Base-by-base conservation (phyloP, 768 basidiomycete genomes). In the Thelephora aurantiotincta region DNA sequence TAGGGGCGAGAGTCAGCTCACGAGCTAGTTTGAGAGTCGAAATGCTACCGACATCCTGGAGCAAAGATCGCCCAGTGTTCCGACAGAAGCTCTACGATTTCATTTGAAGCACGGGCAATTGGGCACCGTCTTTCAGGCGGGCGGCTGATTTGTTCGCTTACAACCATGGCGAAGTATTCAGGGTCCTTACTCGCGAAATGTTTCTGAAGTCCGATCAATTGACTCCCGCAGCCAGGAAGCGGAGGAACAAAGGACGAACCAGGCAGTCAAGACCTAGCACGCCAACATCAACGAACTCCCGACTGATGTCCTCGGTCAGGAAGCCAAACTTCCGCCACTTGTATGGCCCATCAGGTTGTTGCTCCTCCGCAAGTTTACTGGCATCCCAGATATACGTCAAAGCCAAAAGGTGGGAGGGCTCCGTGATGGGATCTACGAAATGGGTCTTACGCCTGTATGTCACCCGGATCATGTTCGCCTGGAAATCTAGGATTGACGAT, bases 41-140 rank as follows among this genome's bases (percentile, higher is more conserved):
- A 36, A 22, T 50, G 18, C 18, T 7, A 74, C 76, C 38, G 53
- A 89, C 88, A 91, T 41, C 86, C 85, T 26, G 88, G 85, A 12
- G 82, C 85, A 57, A 83, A 83, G 52, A 91, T 82, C 16, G 74
- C 75, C 83, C 87, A 92, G 58, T 90, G 78, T 45, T 90, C 83
- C 2, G 84, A 80, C 30, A 94, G 68, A 35, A 91, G 67, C 55
- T 86, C 87, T 4, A 90, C 84, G 6, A 90, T 77, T 55, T 91
- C 85, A 50, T 86, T 87, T 1, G 89, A 92, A 14, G 82, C 86
- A 55, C 73, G 80, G 4, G 80, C 82, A 52, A 93, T 74, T 0
- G 86, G 88, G 65, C 90, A 93, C 44, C 86, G 73, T 47, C 84
- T 75, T 53, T 83, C 77, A 35, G 67, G 65, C 7, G 82, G 76